Evolutionary conservation across 192 early-diverging fungal genomes (phyloP), one percentile per base, ranked within the genome.

Genomic region (Coemansia sp.): DNA sequence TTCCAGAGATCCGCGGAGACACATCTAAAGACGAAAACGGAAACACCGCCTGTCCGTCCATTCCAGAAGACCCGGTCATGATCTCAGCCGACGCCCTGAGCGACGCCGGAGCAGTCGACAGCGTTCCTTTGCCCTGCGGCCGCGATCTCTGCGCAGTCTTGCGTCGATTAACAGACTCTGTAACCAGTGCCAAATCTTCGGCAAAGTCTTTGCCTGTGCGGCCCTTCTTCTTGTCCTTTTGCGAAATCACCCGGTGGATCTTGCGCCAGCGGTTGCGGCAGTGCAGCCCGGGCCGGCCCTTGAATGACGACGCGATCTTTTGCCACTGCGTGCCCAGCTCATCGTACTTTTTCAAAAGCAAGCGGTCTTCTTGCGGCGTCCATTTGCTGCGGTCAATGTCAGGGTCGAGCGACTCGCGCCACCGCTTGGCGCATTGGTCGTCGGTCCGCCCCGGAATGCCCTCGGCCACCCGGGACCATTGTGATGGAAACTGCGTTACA

Each of bases 391-490:
- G 83, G 39, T 91, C 87, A 15, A 91, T 91, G 7, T 83, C 76
- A 10, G 93, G 93, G 71, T 95, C 92, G 37, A 95, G 79, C 55
- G 88, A 87, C 79, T 95, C 94, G 22, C 88, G 82, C 88, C 93
- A 96, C 25, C 94, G 83, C 66, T 94, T 94, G 32, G 93, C 91
- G 64, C 94, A 96, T 65, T 94, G 93, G 63, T 92, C 90, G 62
- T 91, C 91, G 12, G 90, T 94, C 15, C 94, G 80, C 15, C 92
- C 92, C 4, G 80, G 75, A 50, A 96, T 89, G 57, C 79, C 81
- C 64, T 88, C 85, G 14, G 92, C 89, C 39, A 96, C 90, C 41
- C 86, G 85, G 59, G 88, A 88, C 94, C 94, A 96, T 79, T 91
- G 86, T 35, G 85, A 83, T n/a, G 87, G 88, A 69, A 82, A 84